phyloP scores from a whole-genome alignment of 257 asterid genomes.

The Rehmannia glutinosa region DNA sequence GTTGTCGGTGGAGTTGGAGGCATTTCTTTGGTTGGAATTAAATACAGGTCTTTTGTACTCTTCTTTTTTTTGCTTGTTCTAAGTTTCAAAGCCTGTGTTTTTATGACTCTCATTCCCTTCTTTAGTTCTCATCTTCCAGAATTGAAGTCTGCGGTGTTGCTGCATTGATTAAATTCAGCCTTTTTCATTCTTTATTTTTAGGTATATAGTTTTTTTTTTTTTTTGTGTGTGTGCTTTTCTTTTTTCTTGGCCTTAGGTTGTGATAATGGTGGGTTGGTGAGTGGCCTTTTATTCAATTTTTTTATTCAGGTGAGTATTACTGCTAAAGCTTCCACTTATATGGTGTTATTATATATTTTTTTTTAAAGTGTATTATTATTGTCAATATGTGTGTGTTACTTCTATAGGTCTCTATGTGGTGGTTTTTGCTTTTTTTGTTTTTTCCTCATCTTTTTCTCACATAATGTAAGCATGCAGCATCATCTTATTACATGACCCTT shows the following conservation, averaged over 20 bases:
- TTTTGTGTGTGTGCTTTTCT: neutral
- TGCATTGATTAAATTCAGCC: constrained; percentile 10
- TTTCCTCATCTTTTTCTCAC: neutral
- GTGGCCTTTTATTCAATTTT: neutral
- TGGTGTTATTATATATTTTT: neutral
- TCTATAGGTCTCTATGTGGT: too few species aligned
- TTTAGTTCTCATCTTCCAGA: too few species aligned
- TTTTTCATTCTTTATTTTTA: neutral
- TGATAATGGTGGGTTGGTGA: constrained; percentile 22
- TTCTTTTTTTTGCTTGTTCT: neutral
- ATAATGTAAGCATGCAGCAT: constrained; percentile 21
- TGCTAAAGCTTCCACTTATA: too few species aligned
- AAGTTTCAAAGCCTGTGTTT: constrained; percentile 2
- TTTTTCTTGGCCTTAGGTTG: neutral
- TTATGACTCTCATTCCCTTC: neutral
- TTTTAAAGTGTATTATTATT: neutral
- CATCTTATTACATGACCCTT: neutral
- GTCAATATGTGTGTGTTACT: too few species aligned
- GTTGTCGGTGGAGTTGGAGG: constrained; percentile 42
- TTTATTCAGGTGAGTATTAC: constrained; percentile 20
- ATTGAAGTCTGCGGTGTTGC: constrained; percentile 25
- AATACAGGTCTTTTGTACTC: neutral
- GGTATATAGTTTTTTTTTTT: neutral
- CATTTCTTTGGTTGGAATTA: constrained; percentile 8
- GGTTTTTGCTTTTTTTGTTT: neutral